Conservation (phyloP, 352 stramenopile species). For the Globisporangium polare region DNA sequence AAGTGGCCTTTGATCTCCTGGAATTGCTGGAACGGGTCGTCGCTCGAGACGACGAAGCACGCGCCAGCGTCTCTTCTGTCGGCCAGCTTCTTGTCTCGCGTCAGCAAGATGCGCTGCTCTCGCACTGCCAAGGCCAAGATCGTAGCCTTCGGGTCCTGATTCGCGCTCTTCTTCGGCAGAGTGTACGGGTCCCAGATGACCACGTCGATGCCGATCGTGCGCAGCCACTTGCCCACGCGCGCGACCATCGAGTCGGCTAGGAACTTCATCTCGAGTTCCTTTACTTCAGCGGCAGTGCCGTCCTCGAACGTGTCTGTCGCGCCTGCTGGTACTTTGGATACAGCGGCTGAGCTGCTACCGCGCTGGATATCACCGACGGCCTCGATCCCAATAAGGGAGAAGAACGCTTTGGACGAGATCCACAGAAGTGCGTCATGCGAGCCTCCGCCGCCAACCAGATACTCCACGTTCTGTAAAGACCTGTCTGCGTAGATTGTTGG, state of each 20-base stretch:
- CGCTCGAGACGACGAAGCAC: conserved; percentile 72
- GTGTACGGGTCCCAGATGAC: conserved; percentile 58
- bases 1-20: conserved; percentile 77
- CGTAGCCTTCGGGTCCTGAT: conserved; percentile 37
- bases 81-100: conserved; percentile 69
- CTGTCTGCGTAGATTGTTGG: conserved; percentile 37
- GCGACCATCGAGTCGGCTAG: conserved; percentile 71
- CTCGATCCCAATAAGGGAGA: conserved; percentile 36
- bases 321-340: background rate
- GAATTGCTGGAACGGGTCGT: conserved; percentile 69
- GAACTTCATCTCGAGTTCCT: conserved; percentile 40
- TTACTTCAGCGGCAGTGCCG: background rate
- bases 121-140: conserved; percentile 43
- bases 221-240: conserved; percentile 65
- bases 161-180: conserved; percentile 24
- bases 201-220: conserved; percentile 71
- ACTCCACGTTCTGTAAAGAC: conserved; percentile 28
- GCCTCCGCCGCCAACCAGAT: conserved; percentile 43
- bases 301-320: background rate
- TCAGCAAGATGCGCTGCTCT: conserved; percentile 74
- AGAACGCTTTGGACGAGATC: conserved; percentile 37
- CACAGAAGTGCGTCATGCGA: conserved; percentile 40
- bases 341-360: conserved; percentile 19
- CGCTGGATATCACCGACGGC: conserved; percentile 40
- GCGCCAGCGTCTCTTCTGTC: conserved; percentile 59